phyloP scores from a whole-genome alignment of 768 basidiomycete genomes.

The Tubosaeta sp. region DNA sequence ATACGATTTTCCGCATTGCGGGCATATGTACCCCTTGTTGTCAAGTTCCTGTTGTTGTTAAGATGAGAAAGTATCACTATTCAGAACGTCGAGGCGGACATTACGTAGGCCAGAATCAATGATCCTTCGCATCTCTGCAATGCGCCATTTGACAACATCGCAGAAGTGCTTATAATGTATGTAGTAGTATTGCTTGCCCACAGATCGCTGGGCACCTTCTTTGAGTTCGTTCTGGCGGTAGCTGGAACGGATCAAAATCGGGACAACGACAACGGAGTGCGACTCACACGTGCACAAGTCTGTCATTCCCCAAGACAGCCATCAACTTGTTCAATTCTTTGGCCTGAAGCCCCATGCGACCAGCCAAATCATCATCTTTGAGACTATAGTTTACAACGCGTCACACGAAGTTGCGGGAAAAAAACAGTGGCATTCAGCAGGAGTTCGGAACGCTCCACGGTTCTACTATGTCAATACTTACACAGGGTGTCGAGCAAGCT shows the following conservation, averaged over 20 bases:
- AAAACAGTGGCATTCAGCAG: conserved; percentile 14
- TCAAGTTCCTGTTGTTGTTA: conserved; percentile 71
- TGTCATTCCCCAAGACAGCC: conserved; percentile 73
- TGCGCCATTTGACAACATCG: conserved; percentile 97
- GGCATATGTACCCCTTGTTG: conserved; percentile 96
- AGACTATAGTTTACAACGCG: conserved; percentile 48
- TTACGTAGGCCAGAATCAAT: conserved; percentile 90
- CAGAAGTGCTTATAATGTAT: conserved; percentile 94
- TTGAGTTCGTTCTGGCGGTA: conserved; percentile 90
- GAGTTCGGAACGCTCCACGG: conserved; percentile 16
- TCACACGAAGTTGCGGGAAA: conserved; percentile 13
- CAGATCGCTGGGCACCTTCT: conserved; percentile 82
- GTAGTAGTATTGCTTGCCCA: conserved; percentile 91
- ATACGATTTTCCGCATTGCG: conserved; percentile 80
- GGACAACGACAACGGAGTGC: not conserved
- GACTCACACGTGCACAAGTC: conserved; percentile 72
- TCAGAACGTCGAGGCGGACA: conserved; percentile 40
- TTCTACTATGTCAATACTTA: conserved; percentile 55
- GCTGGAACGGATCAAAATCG: conserved; percentile 36
- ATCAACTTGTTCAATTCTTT: conserved; percentile 90
- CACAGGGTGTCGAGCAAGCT: conserved; percentile 90
- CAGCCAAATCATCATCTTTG: conserved; percentile 92
- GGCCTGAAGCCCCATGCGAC: conserved; percentile 81
- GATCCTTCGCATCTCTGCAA: conserved; percentile 85
- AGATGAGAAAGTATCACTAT: not conserved